Percentiles rank a stretch among this genome's conserved stretches.
These are phyloP conservation scores for Fusarium sp. DNA, from an alignment of 2,329 filamentous ascomycete genomes.

Conservation along the genomic window DNA sequence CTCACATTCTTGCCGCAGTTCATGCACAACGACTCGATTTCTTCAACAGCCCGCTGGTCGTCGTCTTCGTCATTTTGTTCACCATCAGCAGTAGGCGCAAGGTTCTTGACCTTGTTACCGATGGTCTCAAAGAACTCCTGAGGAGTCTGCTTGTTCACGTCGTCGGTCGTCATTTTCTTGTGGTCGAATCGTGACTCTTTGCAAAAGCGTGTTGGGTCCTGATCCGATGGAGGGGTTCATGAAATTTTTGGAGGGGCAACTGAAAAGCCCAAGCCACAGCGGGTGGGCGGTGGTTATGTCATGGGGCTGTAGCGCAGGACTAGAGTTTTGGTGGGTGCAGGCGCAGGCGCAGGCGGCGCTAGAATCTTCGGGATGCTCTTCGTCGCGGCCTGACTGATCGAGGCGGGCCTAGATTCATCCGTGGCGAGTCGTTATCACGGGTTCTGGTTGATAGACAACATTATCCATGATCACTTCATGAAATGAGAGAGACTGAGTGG, in stretches of 20 bases:
- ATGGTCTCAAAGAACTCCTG: constrained; percentile 71
- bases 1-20: constrained; percentile 82
- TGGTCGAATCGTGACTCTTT: constrained; percentile 10
- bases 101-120: constrained; percentile 68
- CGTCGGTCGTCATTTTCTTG: constrained; percentile 55
- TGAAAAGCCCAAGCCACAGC: constrained; percentile 16
- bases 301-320: constrained; percentile 32
- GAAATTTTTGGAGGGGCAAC: constrained; percentile 49
- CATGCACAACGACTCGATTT: constrained; percentile 86
- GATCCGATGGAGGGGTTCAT: constrained; percentile 42
- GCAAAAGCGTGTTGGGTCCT: constrained; percentile 32
- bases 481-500: constrained; percentile 67
- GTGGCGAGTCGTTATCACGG: neutral
- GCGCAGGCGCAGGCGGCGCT: constrained; percentile 9
- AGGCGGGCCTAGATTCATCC: constrained; percentile 24
- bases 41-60: constrained; percentile 69
- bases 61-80: constrained; percentile 44
- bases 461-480: constrained; percentile 49
- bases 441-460: neutral
- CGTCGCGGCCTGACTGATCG: constrained; percentile 13
- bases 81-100: constrained; percentile 54
- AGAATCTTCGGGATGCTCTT: constrained; percentile 38
- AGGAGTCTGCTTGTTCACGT: constrained; percentile 52
- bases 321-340: constrained; percentile 33
- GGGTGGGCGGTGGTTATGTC: constrained; percentile 41